Evolutionary conservation across 129 eudicot genomes (phyloP).

Genomic region (Saussurea involucrata): DNA sequence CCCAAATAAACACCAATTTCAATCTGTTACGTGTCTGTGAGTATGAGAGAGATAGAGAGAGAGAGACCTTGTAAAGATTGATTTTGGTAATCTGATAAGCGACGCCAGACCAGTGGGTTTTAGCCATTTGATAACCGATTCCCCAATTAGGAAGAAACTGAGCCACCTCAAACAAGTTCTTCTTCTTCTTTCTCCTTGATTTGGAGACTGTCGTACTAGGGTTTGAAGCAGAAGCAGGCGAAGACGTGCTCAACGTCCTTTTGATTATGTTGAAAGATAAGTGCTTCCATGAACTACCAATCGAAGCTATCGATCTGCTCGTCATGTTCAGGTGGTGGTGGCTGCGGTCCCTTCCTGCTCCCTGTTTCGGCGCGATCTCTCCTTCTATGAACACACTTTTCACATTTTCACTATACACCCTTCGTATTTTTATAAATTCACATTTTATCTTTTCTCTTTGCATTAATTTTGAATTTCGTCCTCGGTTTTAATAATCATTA

Average conservation of each 20-base stretch:
- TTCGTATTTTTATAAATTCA: background rate
- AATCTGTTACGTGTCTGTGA: background rate
- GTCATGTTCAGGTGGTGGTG: slow-evolving; percentile 19
- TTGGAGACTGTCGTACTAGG: slow-evolving; percentile 32
- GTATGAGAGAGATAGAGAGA: background rate
- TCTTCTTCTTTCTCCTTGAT: slow-evolving; percentile 54
- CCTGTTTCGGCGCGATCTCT: background rate
- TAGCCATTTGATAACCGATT: slow-evolving; percentile 90
- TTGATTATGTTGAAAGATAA: slow-evolving; percentile 10
- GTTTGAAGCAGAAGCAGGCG: slow-evolving; percentile 19
- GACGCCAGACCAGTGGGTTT: slow-evolving; percentile 80
- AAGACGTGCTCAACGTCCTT: slow-evolving; percentile 16
- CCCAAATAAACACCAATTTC: background rate
- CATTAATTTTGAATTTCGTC: background rate
- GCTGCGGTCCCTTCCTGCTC: slow-evolving; percentile 14
- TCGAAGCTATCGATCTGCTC: slow-evolving; percentile 25
- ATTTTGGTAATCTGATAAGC: slow-evolving; percentile 91
- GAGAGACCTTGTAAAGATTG: slow-evolving; percentile 75
- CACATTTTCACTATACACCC: background rate
- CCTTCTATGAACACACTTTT: background rate
- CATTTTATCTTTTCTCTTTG: background rate
- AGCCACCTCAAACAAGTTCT: slow-evolving; percentile 81
- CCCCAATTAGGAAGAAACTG: slow-evolving; percentile 97
- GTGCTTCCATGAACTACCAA: slow-evolving; percentile 23
- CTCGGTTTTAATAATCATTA: background rate